Base-by-base conservation (phyloP, 2,329 filamentous ascomycete species). In the Trichoderma breve region DNA sequence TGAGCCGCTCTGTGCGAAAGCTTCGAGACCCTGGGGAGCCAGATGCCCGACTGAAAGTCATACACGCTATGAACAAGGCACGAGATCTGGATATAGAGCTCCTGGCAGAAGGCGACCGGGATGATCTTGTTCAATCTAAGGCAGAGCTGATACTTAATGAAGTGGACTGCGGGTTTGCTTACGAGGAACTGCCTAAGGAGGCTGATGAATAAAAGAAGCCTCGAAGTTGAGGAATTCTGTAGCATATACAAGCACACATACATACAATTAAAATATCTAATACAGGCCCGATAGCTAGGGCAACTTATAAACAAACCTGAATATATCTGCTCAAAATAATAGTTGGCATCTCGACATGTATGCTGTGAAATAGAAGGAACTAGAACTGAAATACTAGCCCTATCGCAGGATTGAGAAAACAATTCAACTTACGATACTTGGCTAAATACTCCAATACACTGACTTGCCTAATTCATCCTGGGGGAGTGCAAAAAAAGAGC, bases 131-230 rank as follows among this genome's bases (percentile, higher is more conserved):
- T 2, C 60, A 51, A 26, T 77, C 76, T 1, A 78, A 78, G 2
- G 81, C 78, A 6, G 71, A 79, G 70, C 64, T 83, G 11, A 73
- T 73, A 1, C 75, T 81, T 8, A 77, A 77, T 3, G 80, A 75
- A 18, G 76, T 80, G 60, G 79, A 80, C n/a, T 82, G 79, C 79
- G 78, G 76, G 2, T 78, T 81, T 72, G 68, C 24, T 1, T 81
- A 81, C 68, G 80, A 82, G 64, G 81, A 82, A 24, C 71, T 73
- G 65, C 69, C 74, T 28, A 63, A 36, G 21, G 67, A 71, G 14
- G 36, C 12, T 30, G 32, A 63, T 58, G 26, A 32, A 55, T 64
- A 11, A 60, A 24, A 15, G 21, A 51, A 2, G 30, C 14, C 6
- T n/a, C 7, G 6, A 30, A 58, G 14, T 64, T 11, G 24, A 53